Conservation (phyloP, 345 rosid species). For the Citrus cavaleriei region DNA sequence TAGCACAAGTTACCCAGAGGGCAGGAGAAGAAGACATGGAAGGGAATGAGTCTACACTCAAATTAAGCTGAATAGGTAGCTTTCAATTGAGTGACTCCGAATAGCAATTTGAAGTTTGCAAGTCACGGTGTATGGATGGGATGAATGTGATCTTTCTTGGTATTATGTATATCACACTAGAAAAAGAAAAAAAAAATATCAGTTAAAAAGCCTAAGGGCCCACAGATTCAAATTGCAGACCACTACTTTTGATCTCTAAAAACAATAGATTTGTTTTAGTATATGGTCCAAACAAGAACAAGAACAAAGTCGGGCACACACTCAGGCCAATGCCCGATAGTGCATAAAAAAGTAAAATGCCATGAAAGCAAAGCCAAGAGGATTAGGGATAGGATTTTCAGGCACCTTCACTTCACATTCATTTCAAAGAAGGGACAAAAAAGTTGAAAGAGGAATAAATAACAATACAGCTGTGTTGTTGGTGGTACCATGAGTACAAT, state of each 20-base stretch:
- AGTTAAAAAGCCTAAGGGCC: neutral
- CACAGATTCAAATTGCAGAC: neutral
- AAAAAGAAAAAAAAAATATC: neutral
- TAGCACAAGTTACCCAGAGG: neutral
- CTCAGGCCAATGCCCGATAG: neutral
- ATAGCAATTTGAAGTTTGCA: neutral
- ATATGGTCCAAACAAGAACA: neutral
- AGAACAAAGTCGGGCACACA: neutral
- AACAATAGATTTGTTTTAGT: neutral
- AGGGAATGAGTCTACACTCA: neutral
- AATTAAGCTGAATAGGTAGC: neutral
- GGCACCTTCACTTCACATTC: slow-evolving; percentile 7
- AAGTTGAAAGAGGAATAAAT: neutral
- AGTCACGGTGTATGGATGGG: neutral
- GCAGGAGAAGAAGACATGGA: neutral
- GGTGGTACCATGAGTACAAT: neutral
- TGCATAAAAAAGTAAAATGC: neutral
- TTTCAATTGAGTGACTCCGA: neutral
- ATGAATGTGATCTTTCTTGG: neutral
- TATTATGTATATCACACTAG: no score
- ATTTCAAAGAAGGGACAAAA: neutral
- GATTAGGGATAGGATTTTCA: neutral
- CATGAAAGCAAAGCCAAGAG: no score
- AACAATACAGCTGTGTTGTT: neutral
- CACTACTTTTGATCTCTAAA: neutral